phyloP scores from a whole-genome alignment of 345 rosid species.

The Arabis alpina region DNA sequence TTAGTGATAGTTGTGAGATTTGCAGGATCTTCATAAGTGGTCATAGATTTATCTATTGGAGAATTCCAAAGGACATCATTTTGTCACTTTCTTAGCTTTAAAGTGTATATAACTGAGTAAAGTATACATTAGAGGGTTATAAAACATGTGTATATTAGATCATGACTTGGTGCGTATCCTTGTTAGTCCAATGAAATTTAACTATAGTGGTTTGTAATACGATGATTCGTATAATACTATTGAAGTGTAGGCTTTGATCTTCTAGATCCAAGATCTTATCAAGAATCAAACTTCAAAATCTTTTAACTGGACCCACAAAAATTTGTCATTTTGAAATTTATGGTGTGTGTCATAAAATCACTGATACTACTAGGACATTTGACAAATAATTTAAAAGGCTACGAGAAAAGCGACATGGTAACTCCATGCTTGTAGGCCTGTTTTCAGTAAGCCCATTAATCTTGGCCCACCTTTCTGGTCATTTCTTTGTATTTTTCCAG shows the following conservation, averaged over 20 bases:
- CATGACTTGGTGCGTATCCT: constrained; percentile 34
- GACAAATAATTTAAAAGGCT: no score
- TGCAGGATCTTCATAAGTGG: constrained; percentile 34
- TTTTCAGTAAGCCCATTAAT: neutral
- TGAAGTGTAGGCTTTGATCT: constrained; percentile 22
- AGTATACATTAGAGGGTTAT: constrained; percentile 5
- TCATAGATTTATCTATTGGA: constrained; percentile 30
- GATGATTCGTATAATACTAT: constrained; percentile 17
- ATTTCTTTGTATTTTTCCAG: no score
- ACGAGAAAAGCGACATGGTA: no score
- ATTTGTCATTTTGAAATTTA: neutral
- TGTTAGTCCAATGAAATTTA: constrained; percentile 23
- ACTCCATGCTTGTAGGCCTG: constrained; percentile 10
- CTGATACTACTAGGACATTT: no score
- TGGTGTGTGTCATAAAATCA: constrained; percentile 29
- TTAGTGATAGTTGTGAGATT: constrained; percentile 33
- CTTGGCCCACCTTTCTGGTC: neutral
- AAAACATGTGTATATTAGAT: constrained; percentile 22
- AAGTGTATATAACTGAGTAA: constrained; percentile 1
- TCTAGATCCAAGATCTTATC: constrained; percentile 35
- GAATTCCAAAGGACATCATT: constrained; percentile 35
- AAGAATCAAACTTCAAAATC: constrained; percentile 30
- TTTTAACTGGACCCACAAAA: constrained; percentile 21
- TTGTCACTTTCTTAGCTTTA: constrained; percentile 26
- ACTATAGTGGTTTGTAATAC: constrained; percentile 13